These are phyloP conservation scores for Blakeslea trispora DNA, from an alignment of 371 early-diverging fungal genomes.

Conservation along the genomic window DNA sequence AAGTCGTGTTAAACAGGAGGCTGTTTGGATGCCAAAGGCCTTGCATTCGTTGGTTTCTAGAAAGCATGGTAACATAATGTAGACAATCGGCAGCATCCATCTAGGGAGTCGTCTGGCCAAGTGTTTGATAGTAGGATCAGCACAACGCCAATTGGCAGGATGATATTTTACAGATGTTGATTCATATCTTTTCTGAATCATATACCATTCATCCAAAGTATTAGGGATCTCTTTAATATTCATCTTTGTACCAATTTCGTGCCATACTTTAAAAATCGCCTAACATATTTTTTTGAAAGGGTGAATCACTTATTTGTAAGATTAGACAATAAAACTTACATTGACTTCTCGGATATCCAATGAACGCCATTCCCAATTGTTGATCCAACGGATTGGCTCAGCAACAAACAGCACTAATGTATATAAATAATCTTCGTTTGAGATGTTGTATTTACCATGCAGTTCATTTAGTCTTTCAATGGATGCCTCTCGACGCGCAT, in stretches of 20 bases:
- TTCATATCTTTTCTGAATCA: conserved; percentile 33
- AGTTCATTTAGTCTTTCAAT: conserved; percentile 50
- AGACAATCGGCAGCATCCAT: conserved; percentile 19
- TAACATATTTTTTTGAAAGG: neutral
- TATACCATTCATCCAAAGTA: conserved; percentile 40
- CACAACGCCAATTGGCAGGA: conserved; percentile 28
- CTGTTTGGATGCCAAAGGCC: conserved; percentile 23
- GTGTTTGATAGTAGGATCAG: conserved; percentile 28
- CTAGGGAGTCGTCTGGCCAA: conserved; percentile 17
- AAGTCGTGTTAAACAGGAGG: neutral
- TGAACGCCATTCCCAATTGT: conserved; percentile 50
- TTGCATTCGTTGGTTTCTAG: conserved; percentile 21
- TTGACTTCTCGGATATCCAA: conserved; percentile 49
- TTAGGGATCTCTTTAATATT: conserved; percentile 55
- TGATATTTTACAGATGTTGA: conserved; percentile 21
- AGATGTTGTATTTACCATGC: conserved; percentile 53
- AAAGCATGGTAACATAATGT: conserved; percentile 25
- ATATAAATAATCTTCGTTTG: conserved; percentile 54
- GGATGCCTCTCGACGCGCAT: conserved; percentile 30
- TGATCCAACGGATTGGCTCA: conserved; percentile 48
- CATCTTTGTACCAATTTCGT: conserved; percentile 41
- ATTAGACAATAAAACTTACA: conserved; percentile 18
- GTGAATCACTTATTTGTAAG: neutral
- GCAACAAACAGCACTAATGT: conserved; percentile 48
- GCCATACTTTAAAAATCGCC: conserved; percentile 48